Evolutionary conservation across 345 rosid species (phyloP), one percentile per base, ranked within the genome.

Genomic region (Anacardium occidentale): DNA sequence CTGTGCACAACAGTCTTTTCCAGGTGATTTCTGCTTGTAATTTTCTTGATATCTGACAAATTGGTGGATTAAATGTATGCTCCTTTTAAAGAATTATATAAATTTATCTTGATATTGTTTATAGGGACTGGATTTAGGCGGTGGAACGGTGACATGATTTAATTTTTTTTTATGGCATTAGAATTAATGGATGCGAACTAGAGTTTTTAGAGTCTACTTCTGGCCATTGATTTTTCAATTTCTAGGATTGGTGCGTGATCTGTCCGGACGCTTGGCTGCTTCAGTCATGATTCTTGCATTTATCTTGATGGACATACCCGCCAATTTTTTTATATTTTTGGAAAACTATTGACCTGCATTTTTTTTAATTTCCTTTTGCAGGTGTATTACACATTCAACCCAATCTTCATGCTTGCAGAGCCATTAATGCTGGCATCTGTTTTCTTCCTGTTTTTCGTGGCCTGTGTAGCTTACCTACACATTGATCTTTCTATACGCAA

Each of bases 351-450:
- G 29, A 51, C 55, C 25, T 7, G n/a, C 17, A 29, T 11, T 5
- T 70, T 5, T 67, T 44, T 74, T 20, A 3, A 12, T 1, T 5
- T 29, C 34, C 56, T 57, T 34, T 64, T 55, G 81, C 90, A 96
- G 98, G 97, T 96, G 64, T 90, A 96, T 73, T 93, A 91, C 83
- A 88, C 87, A 34, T 93, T 91, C 92, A 96, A 93, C 64, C 93
- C 94, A 18, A 83, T 91, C 71, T 93, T 93, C 89, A 91, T 96
- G 99, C 92, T 96, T 52, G 97, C 94, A 4, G 98, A 93, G 84
- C 99, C 98, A n/a, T 62, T 91, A 62, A 91, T 96, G 96, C 77
- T 93, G 88, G 81, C 83, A 44, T 85, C 93, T 5, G 89, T 71
- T 4, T 87, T 91, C 84, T 91, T 93, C 97, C 81, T 89, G 25